Base-by-base conservation (phyloP, 176 grass and related monocot species). In the Metroxylon sagu region DNA sequence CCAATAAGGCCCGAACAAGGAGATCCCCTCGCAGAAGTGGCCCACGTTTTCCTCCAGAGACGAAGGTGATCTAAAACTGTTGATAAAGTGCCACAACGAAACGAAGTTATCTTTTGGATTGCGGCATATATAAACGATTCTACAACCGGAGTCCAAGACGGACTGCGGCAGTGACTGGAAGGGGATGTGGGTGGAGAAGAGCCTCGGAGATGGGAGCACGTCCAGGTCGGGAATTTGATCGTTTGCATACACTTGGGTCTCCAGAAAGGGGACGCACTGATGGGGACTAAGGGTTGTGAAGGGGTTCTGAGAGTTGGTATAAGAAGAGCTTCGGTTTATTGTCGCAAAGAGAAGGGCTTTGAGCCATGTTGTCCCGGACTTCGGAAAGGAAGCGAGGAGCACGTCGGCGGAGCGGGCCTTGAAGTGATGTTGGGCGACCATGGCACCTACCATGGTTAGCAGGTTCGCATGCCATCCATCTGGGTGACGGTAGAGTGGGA, bases 51-150 rank as follows among this genome's bases (percentile, higher is more conserved):
- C 60, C 19, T 59, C 60, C 0, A 51, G 52, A 43, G 35, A 2
- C 7, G 1, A 2, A 3, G 2, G 52, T 19, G 3, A 4, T 25
- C 0, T 17, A 0, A 64, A 4, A 16, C 10, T 74, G 27, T 27
- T 62, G 23, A 0, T 4, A 6, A 74, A 74, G 54, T 75, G 60
- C 79, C 72, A 66, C 2, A 52, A 1, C 2, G 75, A 78, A 5
- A 71, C 16, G 14, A 81, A 57, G 19, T 26, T 54, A 25, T 81
- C 72, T 52, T 66, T 75, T 0, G 72, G 72, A 8, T 71, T 23
- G 4, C 54, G 66, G 1, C 53, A 26, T 4, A 74, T 0, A 43
- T 69, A 80, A 29, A 80, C 57, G 4, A 71, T 31, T 31, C 61
- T 57, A 29, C 54, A 48, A 14, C 48, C 48, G 0, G 68, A 66